Base-by-base conservation (phyloP, 225 moss, liverwort and hornwort genomes). In the Pseudisothecium myosuroides region DNA sequence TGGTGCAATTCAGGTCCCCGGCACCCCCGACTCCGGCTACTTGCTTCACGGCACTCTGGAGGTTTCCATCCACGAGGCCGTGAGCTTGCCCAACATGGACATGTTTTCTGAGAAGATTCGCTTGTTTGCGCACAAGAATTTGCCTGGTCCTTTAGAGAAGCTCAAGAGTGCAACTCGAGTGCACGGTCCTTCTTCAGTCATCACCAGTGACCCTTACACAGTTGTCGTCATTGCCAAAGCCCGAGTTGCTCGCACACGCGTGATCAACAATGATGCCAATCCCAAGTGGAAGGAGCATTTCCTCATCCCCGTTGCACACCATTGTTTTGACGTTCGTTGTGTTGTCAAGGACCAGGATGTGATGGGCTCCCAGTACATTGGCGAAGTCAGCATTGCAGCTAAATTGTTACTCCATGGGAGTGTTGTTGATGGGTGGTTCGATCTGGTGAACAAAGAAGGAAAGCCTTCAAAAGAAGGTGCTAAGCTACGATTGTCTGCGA, bases 221-320 rank as follows among this genome's bases (percentile, higher is more conserved):
- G 94, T 95, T 72, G 95, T 99, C 9, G 76, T 93, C 39, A 87
- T 99, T 4, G 96, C 94, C 28, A 95, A 94, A 56, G 98, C 97
- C 17, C 87, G 94, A 60, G 91, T 96, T 73, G 98, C 98, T 18
- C 96, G 97, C 88, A 99, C 98, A 22, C 94, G 96, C 19, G 98
- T 99, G 67, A 93, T 99, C 84, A 89, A 31, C 76, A 99, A 99
- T 80, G 89, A 95, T 66, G 93, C 93, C 61, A 94, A 96, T 74
- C 98, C 98, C 20, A 93, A 93, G 82, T 99, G 98, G 98, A 96
- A 96, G 75, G 96, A 99, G 87, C 96, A 96, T 83, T 99, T 99
- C 82, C 78, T 89, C 55, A 79, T 97, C 60, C 95, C 97, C 26
- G 96, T 97, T 21, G 98, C 98, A 4, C 98, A 99, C 88, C 91